These are phyloP conservation scores for Typha latifolia DNA, from an alignment of 176 grass and related monocot genomes.

Conservation along the genomic window DNA sequence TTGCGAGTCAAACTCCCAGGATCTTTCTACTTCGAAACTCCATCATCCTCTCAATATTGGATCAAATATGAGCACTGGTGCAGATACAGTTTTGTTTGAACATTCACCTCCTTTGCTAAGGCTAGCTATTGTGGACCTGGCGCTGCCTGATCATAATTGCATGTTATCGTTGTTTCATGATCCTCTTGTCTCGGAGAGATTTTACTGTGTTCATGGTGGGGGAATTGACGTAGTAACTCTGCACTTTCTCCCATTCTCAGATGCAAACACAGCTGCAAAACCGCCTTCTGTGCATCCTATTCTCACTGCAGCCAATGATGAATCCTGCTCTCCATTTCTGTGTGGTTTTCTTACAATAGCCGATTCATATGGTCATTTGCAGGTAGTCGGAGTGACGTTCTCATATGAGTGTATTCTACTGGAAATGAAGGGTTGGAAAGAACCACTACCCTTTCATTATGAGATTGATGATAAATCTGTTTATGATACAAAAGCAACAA, in stretches of 20 bases:
- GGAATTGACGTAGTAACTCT: conserved; percentile 70
- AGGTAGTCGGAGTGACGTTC: conserved; percentile 59
- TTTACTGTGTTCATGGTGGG: conserved; percentile 93
- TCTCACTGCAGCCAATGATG: conserved; percentile 42
- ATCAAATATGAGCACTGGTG: conserved; percentile 38
- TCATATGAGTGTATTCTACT: conserved; percentile 75
- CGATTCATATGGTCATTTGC: conserved; percentile 68
- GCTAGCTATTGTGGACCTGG: conserved; percentile 74
- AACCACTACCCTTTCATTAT: conserved; percentile 43
- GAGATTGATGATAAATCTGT: conserved; percentile 35
- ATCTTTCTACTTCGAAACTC: conserved; percentile 26
- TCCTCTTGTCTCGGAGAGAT: conserved; percentile 66
- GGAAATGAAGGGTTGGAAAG: conserved; percentile 87
- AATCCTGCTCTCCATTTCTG: conserved; percentile 42
- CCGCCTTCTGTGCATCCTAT: conserved; percentile 78
- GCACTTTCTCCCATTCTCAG: conserved; percentile 79
- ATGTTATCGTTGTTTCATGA: conserved; percentile 67
- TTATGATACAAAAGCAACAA: conserved; percentile 33
- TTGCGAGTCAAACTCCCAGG: conserved; percentile 50
- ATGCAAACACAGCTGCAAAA: conserved; percentile 46
- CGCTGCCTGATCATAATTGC: conserved; percentile 33
- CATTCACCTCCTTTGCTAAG: conserved; percentile 70
- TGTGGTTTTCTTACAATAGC: conserved; percentile 67
- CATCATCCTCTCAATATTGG: conserved; percentile 20
- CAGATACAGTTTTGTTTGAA: conserved; percentile 35